These are phyloP conservation scores for Cladophialophora bantiana DNA, from an alignment of 2,329 filamentous ascomycete species.

Conservation along the genomic window DNA sequence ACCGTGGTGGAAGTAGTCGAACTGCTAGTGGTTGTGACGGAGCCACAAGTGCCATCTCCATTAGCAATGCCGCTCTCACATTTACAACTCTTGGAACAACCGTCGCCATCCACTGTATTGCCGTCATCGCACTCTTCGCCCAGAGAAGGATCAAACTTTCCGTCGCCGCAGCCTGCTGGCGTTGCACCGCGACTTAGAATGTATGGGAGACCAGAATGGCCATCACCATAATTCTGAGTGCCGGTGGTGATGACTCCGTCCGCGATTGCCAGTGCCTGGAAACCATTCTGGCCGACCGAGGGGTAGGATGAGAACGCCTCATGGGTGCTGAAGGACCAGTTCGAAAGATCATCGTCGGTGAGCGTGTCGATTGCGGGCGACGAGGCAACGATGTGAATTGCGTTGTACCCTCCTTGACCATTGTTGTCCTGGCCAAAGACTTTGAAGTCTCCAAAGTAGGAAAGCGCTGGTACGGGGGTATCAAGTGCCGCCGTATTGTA, in stretches of 20 bases:
- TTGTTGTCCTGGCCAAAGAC: constrained; percentile 13
- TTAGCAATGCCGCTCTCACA: constrained; percentile 14
- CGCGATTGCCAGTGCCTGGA: constrained; percentile 10
- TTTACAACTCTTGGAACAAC: constrained; percentile 16
- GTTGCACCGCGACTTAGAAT: constrained; percentile 12
- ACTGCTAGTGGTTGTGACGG: constrained; percentile 2
- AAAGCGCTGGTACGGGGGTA: constrained; percentile 5
- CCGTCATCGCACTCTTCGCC: constrained; percentile 19
- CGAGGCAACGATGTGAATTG: constrained; percentile 8
- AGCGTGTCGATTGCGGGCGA: constrained; percentile 11
- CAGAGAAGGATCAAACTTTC: constrained; percentile 5
- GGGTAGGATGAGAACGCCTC: constrained; percentile 13
- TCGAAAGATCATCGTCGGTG: constrained; percentile 12
- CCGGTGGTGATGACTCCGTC: constrained; percentile 11
- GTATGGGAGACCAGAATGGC: constrained; percentile 8
- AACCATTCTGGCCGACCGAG: constrained; percentile 7
- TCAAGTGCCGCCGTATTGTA: background rate
- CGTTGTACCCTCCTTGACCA: constrained; percentile 7
- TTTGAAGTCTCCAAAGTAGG: constrained; percentile 12
- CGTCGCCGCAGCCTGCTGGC: constrained; percentile 8
- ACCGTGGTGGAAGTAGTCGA: constrained; percentile 9
- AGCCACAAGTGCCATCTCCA: constrained; percentile 13
- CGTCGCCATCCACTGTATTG: constrained; percentile 14
- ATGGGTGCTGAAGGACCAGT: constrained; percentile 14
- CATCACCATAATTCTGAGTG: constrained; percentile 9